Base-by-base conservation (phyloP, 768 basidiomycete genomes). In the Dioszegia aurantiaca region DNA sequence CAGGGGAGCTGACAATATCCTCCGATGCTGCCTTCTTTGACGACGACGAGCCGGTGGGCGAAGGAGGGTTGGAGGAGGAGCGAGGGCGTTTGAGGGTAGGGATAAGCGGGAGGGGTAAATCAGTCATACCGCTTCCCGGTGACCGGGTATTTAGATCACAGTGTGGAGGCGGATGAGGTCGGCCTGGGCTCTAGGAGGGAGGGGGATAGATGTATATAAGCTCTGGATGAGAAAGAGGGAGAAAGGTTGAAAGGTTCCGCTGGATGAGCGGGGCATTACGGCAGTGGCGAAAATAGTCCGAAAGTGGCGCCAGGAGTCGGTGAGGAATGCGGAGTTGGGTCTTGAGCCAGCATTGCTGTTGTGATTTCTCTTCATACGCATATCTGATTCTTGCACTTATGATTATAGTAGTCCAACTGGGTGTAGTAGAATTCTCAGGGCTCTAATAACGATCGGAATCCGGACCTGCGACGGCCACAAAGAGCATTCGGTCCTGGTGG, bases 11-110 rank as follows among this genome's bases (percentile, higher is more conserved):
- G 43, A 48, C 61, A 4, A 82, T 81, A 48, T 81, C 84, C 72
- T 88, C 87, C 23, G 89, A 87, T 55, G 83, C 83, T 19, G 87
- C 82, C 62, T 90, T 86, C 80, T 92, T 93, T 60, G 85, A 80
- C 27, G 88, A 90, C 24, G 76, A 77, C 11, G 69, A 67, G 9
- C 67, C 69, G 10, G 75, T 62, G 14, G 69, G 67, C 4, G 67
- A 68, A 33, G 64, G 53, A 36, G 68, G 63, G 39, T 63, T 52
- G 9, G 73, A 72, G 21, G 58, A 59, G 19, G 74, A 68, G 5
- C 77, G 62, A 39, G 67, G 71, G 52, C 77, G 67, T 66, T 77
- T 77, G 12, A 58, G 36, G 24, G 57, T 51, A 16, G 44, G 31
- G n/a, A 26, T 30, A n/a, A 24, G 9, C 4, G 36, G 19, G 6